A percentile compares a stretch with the other conserved stretches of the same genome.
Evolutionary conservation across 1,139 yeast species (phyloP).

Genomic region (Williopsis jadinii): DNA sequence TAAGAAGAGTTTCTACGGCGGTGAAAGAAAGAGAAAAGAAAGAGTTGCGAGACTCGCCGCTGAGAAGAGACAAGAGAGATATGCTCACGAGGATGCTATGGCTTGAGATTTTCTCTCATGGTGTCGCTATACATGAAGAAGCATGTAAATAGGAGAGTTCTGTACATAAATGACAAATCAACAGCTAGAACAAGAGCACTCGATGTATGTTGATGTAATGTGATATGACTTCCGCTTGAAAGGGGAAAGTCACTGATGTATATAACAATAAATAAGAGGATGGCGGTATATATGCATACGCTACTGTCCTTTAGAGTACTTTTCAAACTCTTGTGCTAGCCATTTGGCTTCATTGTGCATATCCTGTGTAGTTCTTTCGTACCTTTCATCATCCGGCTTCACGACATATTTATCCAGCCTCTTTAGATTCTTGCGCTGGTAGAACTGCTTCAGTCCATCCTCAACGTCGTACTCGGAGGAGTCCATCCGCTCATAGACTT

Average conservation of each 20-base stretch:
- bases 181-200: not conserved
- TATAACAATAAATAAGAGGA: no score
- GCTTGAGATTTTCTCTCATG: slow-evolving; percentile 1
- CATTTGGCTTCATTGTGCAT: slow-evolving; percentile 62
- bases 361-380: slow-evolving; percentile 44
- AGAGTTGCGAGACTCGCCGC: slow-evolving; percentile 64
- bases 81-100: slow-evolving; percentile 19
- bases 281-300: no score
- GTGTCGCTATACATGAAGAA: not conserved
- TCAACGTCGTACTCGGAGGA: slow-evolving; percentile 36
- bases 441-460: slow-evolving; percentile 28
- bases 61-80: slow-evolving; percentile 41
- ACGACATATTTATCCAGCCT: slow-evolving; percentile 26
- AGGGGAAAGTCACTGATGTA: no score
- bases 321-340: slow-evolving; percentile 37
- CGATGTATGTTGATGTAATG: no score
- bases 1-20: slow-evolving; percentile 68
- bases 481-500: slow-evolving; percentile 58
- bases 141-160: not conserved
- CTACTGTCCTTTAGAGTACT: slow-evolving; percentile 17
- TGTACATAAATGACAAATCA: slow-evolving; percentile 1
- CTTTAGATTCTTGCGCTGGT: slow-evolving; percentile 22
- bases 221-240: no score
- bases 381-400: slow-evolving; percentile 44
- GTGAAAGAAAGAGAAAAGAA: slow-evolving; percentile 75